A percentile compares a stretch with the other conserved stretches of the same genome.
Conservation (phyloP, 768 basidiomycete genomes). For the Cystobasidium onofrii region DNA sequence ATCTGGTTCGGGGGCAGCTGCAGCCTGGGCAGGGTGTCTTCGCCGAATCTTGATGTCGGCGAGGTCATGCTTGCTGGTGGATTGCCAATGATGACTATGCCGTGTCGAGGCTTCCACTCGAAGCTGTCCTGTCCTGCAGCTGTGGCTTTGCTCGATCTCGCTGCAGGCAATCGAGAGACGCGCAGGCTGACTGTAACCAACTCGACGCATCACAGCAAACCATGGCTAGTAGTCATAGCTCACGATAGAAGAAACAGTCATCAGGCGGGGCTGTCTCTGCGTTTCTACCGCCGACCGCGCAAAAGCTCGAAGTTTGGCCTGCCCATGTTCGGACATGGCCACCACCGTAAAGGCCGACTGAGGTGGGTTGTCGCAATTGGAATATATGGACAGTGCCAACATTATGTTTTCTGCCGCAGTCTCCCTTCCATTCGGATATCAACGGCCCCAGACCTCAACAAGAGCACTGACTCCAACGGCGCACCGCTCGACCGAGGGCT, state of each 20-base stretch:
- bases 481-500: neutral
- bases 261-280: no score
- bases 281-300: no score
- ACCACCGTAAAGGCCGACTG: conserved; percentile 3
- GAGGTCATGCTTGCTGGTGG: neutral
- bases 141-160: neutral
- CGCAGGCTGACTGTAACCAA: neutral
- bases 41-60: neutral
- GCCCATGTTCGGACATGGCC: neutral
- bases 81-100: no score
- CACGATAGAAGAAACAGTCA: no score
- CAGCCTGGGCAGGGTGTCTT: neutral
- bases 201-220: no score
- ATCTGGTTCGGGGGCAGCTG: neutral
- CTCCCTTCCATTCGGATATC: conserved; percentile 24
- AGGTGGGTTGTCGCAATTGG: neutral
- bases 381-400: neutral
- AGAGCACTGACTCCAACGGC: neutral
- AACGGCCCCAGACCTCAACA: neutral
- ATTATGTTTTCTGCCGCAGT: neutral
- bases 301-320: neutral
- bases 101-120: no score
- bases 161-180: neutral
- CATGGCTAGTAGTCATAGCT: no score
- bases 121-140: no score